Base-by-base conservation (phyloP, 805 yeast genomes). In the Saturnispora diversa region DNA sequence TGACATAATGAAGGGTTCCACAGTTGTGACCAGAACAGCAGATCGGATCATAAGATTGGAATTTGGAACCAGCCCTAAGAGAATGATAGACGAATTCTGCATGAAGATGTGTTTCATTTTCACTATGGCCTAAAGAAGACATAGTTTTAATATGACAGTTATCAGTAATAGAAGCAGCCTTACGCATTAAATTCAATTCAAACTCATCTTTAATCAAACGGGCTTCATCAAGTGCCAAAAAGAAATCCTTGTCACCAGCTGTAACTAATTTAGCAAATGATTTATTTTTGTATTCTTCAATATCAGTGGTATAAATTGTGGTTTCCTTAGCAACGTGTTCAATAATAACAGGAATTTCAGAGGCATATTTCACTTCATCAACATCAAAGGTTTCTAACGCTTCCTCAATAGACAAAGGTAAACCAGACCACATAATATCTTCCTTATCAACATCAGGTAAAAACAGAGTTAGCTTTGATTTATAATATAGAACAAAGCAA, bases 71-170 rank as follows among this genome's bases (percentile, higher is more conserved):
- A 62, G 90, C 96, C 52, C 97, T 78, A 44, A 86, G 72, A 2
- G 95, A 84, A 60, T 90, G 97, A 59, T 90, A 90, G 37, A 84
- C 72, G 59, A 92, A 90, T 58, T 92, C 97, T 2, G 97, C 98
- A 55, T 92, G 96, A 33, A 90, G 76, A 58, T 90, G 97, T 6
- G 87, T 77, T 63, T 90, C 98, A 46, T 82, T 83, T 8, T 69
- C 66, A 61, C 87, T 95, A 44, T 87, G 84, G 8, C 95, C 95
- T 24, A 83, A 56, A 1, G 96, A 94, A 23, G 87, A 78, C 96
- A 90, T 86, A 28, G 85, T 96, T 0, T 95, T 95, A 22, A 75
- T 60, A 59, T 90, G 98, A 29, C 90, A 80, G 45, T 81, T 82
- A 54, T 86, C 97, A 6, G 94, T 81, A 56, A 92, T 84, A 49